Percentiles rank a stretch among this genome's conserved stretches.
Evolutionary conservation across 805 yeast genomes (phyloP).

Genomic region (Lipomyces yamanashiensis): DNA sequence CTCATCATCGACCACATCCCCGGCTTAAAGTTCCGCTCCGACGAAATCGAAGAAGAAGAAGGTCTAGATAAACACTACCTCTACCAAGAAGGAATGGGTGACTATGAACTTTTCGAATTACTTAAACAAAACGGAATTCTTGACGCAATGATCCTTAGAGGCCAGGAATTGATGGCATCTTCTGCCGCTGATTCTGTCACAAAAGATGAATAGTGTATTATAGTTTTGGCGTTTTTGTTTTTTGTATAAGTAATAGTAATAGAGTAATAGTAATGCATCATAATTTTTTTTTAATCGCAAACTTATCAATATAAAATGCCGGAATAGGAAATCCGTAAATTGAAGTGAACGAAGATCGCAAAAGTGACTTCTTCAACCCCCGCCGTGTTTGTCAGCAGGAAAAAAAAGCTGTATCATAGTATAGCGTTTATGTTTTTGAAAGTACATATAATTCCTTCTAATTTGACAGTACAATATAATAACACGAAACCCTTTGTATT

Average conservation of each 20-base stretch:
- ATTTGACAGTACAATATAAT: too few relatives aligned
- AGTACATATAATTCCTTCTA: too few relatives aligned
- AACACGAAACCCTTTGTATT: too few relatives aligned
- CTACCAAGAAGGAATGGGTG: slow-evolving; percentile 35
- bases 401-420: too few relatives aligned
- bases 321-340: too few relatives aligned
- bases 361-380: too few relatives aligned
- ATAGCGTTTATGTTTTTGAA: too few relatives aligned
- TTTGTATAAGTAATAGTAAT: background rate
- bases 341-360: too few relatives aligned
- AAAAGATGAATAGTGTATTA: background rate
- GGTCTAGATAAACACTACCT: slow-evolving; percentile 70
- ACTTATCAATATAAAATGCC: too few relatives aligned
- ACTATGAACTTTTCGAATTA: slow-evolving; percentile 25
- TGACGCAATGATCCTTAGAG: slow-evolving; percentile 18
- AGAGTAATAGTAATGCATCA: background rate
- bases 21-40: slow-evolving; percentile 75
- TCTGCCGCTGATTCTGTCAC: background rate
- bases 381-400: too few relatives aligned
- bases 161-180: slow-evolving; percentile 13
- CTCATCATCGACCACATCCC: slow-evolving; percentile 74
- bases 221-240: background rate
- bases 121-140: slow-evolving; percentile 29
- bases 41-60: slow-evolving; percentile 81
- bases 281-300: too few relatives aligned